Conservation (phyloP, 2,329 filamentous ascomycete genomes). For the Paecilomyces niveus region DNA sequence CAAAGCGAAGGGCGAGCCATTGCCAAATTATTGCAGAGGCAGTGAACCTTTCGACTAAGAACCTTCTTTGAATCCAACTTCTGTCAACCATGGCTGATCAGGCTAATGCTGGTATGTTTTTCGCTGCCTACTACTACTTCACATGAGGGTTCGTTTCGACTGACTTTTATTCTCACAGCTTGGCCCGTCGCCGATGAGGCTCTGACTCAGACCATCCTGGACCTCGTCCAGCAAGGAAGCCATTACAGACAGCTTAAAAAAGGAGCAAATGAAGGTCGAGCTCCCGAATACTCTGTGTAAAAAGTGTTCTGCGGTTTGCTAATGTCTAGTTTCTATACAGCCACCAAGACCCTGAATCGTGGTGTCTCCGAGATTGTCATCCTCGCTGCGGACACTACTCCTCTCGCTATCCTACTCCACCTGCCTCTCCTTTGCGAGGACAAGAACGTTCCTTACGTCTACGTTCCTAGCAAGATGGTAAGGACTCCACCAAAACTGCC, state of each 20-base stretch:
- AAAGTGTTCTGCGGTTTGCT: no score
- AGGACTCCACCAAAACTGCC: neutral
- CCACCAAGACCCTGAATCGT: slow-evolving; percentile 83
- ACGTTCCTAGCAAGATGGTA: slow-evolving; percentile 58
- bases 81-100: slow-evolving; percentile 1
- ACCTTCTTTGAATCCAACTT: neutral
- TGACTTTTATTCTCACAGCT: slow-evolving; percentile 35
- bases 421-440: slow-evolving; percentile 73
- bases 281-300: no score
- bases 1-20: neutral
- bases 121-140: neutral
- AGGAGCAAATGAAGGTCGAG: slow-evolving; percentile 63
- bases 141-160: neutral
- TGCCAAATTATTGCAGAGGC: neutral
- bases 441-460: slow-evolving; percentile 66
- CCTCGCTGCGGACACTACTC: slow-evolving; percentile 79
- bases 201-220: slow-evolving; percentile 74
- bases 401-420: slow-evolving; percentile 81
- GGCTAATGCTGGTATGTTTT: slow-evolving; percentile 1
- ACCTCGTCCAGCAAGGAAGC: slow-evolving; percentile 76
- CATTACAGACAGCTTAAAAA: no score
- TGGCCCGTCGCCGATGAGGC: slow-evolving; percentile 68
- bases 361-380: slow-evolving; percentile 86
- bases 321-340: slow-evolving; percentile 9
- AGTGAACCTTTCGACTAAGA: slow-evolving; percentile 1